Evolutionary conservation across 305 asterid species (phyloP), one percentile per base, ranked within the genome.

Genomic region (Ilex paraguariensis): DNA sequence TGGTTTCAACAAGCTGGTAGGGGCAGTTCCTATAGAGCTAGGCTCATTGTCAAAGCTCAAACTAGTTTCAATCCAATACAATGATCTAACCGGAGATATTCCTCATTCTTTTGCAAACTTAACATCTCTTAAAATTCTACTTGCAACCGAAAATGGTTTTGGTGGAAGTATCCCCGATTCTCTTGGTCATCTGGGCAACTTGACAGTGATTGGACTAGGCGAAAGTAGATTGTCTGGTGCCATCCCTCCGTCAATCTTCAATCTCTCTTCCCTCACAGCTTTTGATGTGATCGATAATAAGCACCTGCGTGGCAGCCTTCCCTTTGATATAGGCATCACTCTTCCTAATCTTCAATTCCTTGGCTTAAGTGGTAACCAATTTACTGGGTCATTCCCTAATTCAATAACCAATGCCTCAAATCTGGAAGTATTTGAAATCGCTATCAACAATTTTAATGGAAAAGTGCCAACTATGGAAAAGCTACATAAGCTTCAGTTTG

Each of bases 21-120:
- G 68, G 52, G 61, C 56, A 33, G 46, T 68, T 45, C 68, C 59
- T 1, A 11, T 21, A 32, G 69, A 57, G 61, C 30, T 69, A 56
- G 69, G 69, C 39, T 61, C 51, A 28, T 52, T 69, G 31, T 40
- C 53, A 28, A 63, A 63, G n/a, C 74, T 69, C n/a, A 56, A 33
- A 50, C 50, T 17, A 53, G 57, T 21, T 28, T 42, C 28, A 60
- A 21, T 69, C 16, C 28, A 31, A 36, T 15, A 52, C 17, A 63
- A 69, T 17, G n/a, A 63, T 52, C 16, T 69, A 9, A 57, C 30
- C 5, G 69, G 74, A 40, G 51, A 30, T 1, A 6, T 63, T 8
- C 74, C 74, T 1, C 21, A 31, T 12, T 69, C 60, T n/a, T 30
- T 63, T 6, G 69, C 69, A 31, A 69, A 69, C 33, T 60, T 69